A percentile compares a stretch with the other conserved stretches of the same genome.
Evolutionary conservation across 2,329 filamentous ascomycete genomes (phyloP).

Genomic region (Penicillium thymicola): DNA sequence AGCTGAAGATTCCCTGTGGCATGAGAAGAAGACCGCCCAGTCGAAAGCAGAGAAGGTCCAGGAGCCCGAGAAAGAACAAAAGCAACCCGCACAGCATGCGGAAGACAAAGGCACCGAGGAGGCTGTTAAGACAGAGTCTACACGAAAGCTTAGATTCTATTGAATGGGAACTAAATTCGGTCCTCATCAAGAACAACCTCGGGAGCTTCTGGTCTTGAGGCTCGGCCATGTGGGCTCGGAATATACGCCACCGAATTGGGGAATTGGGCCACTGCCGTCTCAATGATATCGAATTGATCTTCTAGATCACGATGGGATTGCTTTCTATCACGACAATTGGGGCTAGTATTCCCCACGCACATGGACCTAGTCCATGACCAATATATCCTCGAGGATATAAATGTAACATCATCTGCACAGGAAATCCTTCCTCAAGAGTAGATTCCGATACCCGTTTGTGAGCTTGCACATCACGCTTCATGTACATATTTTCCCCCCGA

Average conservation of each 20-base stretch:
- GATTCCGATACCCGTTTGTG: constrained; percentile 6
- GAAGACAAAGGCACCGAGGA: constrained; percentile 18
- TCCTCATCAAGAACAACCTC: background rate
- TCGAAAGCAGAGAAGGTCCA: constrained; percentile 8
- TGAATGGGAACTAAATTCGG: constrained; percentile 7
- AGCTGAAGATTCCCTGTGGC: constrained; percentile 40
- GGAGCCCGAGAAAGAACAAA: constrained; percentile 8
- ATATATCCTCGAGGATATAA: background rate
- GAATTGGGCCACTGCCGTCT: background rate
- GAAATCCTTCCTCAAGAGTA: background rate
- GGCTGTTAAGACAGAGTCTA: constrained; percentile 13
- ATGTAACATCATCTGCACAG: constrained; percentile 7
- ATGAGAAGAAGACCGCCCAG: constrained; percentile 22
- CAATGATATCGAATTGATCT: background rate
- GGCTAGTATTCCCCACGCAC: background rate
- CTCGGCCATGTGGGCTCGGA: background rate
- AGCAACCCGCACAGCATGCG: constrained; percentile 4
- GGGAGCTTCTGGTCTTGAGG: background rate
- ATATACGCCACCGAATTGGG: background rate
- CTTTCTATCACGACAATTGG: background rate
- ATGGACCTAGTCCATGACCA: background rate
- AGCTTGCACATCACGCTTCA: background rate
- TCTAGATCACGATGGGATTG: background rate
- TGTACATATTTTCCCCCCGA: background rate
- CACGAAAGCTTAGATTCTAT: constrained; percentile 32